Evolutionary conservation across 805 yeast species (phyloP).

Genomic region (Hanseniaspora pseudoguilliermondii): DNA sequence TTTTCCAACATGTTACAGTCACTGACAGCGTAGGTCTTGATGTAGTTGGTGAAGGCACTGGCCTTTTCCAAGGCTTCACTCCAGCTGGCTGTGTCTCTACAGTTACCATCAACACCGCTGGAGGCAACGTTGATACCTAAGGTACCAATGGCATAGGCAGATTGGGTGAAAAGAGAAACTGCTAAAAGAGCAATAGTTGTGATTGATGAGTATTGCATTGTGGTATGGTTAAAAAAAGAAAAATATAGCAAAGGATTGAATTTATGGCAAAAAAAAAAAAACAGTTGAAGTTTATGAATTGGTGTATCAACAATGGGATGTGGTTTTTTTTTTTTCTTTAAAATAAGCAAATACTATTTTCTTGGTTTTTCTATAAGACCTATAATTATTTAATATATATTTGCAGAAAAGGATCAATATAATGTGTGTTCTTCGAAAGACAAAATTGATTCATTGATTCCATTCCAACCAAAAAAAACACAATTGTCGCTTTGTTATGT

Average conservation of each 20-base stretch:
- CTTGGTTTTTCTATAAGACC: background rate
- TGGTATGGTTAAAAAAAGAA: background rate
- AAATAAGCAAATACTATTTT: background rate
- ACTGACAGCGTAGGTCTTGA: constrained; percentile 85
- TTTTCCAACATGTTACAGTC: constrained; percentile 81
- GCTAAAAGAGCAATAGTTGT: constrained; percentile 30
- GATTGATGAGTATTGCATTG: constrained; percentile 19
- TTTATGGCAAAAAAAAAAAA: too few species aligned
- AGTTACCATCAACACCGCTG: constrained; percentile 55
- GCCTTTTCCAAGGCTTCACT: constrained; percentile 51
- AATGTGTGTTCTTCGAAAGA: too few species aligned
- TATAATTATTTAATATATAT: too few species aligned
- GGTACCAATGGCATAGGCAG: constrained; percentile 43
- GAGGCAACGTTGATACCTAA: constrained; percentile 84
- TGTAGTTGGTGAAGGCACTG: constrained; percentile 44
- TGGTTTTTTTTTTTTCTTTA: background rate
- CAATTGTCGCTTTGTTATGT: background rate
- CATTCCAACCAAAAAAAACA: too few species aligned
- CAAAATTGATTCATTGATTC: too few species aligned
- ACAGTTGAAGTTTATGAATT: too few species aligned
- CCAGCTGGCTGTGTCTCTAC: constrained; percentile 65
- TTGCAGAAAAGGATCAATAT: too few species aligned
- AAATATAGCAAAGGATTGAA: too few species aligned
- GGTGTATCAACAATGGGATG: background rate
- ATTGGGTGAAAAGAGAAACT: constrained; percentile 24